Percentiles rank a stretch among this genome's conserved stretches.
Evolutionary conservation across 1,139 yeast species (phyloP).

Genomic region (Arxiozyma heterogenica): DNA sequence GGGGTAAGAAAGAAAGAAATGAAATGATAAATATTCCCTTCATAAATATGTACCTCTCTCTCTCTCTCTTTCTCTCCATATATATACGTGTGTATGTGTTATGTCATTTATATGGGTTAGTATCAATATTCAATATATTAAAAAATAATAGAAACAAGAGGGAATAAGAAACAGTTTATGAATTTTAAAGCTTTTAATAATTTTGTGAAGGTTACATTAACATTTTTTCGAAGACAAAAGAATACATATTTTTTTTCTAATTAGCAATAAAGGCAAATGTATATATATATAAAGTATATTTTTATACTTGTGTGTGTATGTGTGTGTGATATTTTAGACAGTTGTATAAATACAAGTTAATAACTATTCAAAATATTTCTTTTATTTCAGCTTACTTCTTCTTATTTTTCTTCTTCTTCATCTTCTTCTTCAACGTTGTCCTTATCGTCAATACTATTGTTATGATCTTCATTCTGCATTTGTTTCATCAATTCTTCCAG

Average conservation of each 20-base stretch:
- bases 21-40: neutral
- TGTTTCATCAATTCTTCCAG: conserved; percentile 4
- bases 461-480: conserved; percentile 5
- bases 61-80: neutral
- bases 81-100: neutral
- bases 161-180: too few relatives aligned
- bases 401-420: conserved; percentile 5
- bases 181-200: too few relatives aligned
- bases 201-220: neutral
- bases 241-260: neutral
- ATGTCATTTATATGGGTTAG: neutral
- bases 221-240: neutral
- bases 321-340: neutral
- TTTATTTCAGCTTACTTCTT: conserved; percentile 3
- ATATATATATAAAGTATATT: too few relatives aligned
- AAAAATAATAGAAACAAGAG: too few relatives aligned
- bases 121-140: neutral
- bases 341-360: neutral
- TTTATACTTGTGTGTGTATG: neutral
- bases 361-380: neutral
- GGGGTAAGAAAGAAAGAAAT: neutral
- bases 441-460: conserved; percentile 8
- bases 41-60: neutral
- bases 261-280: neutral
- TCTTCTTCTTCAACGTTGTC: conserved; percentile 5